Conservation (phyloP, 2,329 filamentous ascomycete species). For the Aspergillus texensis region DNA sequence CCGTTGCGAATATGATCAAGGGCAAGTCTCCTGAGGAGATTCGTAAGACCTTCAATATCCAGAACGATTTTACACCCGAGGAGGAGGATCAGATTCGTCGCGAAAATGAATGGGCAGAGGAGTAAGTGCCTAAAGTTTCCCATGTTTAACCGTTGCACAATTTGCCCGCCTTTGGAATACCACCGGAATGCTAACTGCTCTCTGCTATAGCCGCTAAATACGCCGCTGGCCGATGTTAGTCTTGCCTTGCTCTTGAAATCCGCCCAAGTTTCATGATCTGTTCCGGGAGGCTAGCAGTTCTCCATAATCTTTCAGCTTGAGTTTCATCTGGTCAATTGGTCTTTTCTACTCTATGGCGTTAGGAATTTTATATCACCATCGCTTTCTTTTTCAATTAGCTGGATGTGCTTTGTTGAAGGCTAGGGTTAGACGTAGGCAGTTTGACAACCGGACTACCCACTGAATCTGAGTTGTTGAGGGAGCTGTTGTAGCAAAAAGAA, state of each 20-base stretch:
- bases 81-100: conserved; percentile 97
- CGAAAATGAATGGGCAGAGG: conserved; percentile 91
- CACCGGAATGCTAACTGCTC: conserved; percentile 11
- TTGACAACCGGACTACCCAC: background rate
- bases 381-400: background rate
- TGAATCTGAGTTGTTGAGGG: background rate
- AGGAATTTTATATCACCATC: conserved; percentile 12
- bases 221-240: background rate
- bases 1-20: conserved; percentile 99
- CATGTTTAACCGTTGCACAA: background rate
- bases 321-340: conserved; percentile 11
- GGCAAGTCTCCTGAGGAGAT: conserved; percentile 99
- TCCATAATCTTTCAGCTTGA: conserved; percentile 6
- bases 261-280: conserved; percentile 1
- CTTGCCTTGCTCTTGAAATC: conserved; percentile 7
- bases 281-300: conserved; percentile 1
- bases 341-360: conserved; percentile 26
- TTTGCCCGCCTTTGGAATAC: background rate
- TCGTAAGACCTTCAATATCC: conserved; percentile 99
- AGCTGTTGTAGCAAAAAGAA: background rate
- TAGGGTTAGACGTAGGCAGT: conserved; percentile 8
- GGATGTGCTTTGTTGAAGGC: background rate
- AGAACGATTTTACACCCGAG: conserved; percentile 98
- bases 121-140: conserved; percentile 49
- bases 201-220: conserved; percentile 53